Evolutionary conservation across 768 basidiomycete species (phyloP).

Genomic region (Hemileccinum rubropunctum): DNA sequence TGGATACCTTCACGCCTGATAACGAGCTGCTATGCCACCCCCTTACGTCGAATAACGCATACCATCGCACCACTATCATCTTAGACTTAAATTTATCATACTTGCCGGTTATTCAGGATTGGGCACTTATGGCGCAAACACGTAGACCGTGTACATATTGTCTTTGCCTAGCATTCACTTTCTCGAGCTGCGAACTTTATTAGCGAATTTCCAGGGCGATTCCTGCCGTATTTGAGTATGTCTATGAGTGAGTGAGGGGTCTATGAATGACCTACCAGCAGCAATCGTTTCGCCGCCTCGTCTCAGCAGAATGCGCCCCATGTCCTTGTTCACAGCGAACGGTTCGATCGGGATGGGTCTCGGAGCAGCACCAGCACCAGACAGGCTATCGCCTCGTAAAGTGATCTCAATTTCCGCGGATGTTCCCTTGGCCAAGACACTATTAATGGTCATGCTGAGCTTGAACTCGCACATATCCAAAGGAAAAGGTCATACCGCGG

Average conservation of each 20-base stretch:
- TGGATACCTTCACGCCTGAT: conserved; percentile 4
- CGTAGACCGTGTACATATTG: conserved; percentile 19
- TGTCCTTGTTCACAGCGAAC: conserved; percentile 87
- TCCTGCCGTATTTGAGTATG: conserved; percentile 31
- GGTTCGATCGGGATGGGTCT: conserved; percentile 83
- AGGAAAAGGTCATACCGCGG: conserved; percentile 57
- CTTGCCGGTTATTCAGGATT: conserved; percentile 10
- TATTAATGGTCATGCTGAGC: conserved; percentile 32
- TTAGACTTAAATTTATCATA: conserved; percentile 22
- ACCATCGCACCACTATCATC: conserved; percentile 7
- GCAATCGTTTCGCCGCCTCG: conserved; percentile 92
- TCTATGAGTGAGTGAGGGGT: background rate
- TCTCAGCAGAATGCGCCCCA: conserved; percentile 89
- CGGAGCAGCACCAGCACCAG: conserved; percentile 42
- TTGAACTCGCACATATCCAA: background rate
- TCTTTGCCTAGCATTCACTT: conserved; percentile 1
- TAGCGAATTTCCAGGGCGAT: conserved; percentile 41
- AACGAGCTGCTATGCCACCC: conserved; percentile 18
- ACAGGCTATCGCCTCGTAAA: conserved; percentile 55
- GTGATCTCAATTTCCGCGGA: conserved; percentile 88
- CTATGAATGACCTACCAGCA: conserved; percentile 54
- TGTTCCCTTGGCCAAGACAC: conserved; percentile 79
- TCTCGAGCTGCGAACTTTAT: conserved; percentile 15
- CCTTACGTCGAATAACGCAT: conserved; percentile 13
- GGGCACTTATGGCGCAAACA: conserved; percentile 1